A percentile compares a stretch with the other conserved stretches of the same genome.
These are phyloP conservation scores for Ephemerocybe angulata DNA, from an alignment of 768 basidiomycete species.

Conservation along the genomic window DNA sequence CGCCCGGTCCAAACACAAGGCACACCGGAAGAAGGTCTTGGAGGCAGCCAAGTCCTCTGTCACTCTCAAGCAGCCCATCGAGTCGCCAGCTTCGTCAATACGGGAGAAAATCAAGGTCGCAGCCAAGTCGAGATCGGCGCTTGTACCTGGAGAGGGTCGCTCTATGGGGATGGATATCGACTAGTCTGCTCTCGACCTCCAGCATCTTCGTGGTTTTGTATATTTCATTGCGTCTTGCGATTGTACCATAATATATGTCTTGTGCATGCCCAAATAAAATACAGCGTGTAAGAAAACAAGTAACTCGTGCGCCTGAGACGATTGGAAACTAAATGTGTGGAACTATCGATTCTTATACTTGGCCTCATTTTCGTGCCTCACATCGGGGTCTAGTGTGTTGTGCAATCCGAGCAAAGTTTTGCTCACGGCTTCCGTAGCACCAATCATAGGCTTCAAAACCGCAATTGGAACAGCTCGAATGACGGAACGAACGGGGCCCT, in stretches of 20 bases:
- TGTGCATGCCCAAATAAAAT: background rate
- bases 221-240: background rate
- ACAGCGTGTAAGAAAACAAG: background rate
- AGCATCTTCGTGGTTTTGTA: background rate
- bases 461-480: slow-evolving; percentile 97
- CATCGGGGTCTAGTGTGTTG: slow-evolving; percentile 86
- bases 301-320: too few species aligned
- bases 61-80: slow-evolving; percentile 65
- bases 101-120: slow-evolving; percentile 78
- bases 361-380: slow-evolving; percentile 79
- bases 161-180: slow-evolving; percentile 92
- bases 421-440: slow-evolving; percentile 93
- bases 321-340: background rate
- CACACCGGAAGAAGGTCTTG: slow-evolving; percentile 65
- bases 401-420: slow-evolving; percentile 92
- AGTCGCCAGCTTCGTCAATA: slow-evolving; percentile 29
- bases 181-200: slow-evolving; percentile 32
- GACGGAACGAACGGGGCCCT: slow-evolving; percentile 93
- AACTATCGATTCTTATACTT: slow-evolving; percentile 85
- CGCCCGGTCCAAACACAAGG: slow-evolving; percentile 72
- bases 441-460: slow-evolving; percentile 96
- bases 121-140: slow-evolving; percentile 61
- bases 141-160: slow-evolving; percentile 79
- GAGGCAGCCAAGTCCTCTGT: slow-evolving; percentile 55
- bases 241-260: background rate